Evolutionary conservation across 164 flowering plant species (phyloP).

Genomic region (Buxus sempervirens): DNA sequence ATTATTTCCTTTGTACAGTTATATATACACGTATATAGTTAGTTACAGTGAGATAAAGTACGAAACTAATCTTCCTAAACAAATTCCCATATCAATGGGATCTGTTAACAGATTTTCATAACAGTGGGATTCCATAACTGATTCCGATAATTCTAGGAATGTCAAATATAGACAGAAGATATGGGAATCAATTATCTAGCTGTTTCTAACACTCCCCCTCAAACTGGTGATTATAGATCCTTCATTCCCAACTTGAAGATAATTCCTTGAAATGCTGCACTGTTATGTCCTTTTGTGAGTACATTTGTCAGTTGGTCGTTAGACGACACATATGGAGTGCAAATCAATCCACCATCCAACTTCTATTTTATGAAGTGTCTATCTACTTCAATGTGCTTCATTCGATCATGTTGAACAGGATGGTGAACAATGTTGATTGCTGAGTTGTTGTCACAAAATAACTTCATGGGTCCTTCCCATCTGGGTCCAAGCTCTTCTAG

Average conservation of each 20-base stretch:
- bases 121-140: no score
- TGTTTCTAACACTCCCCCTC: neutral
- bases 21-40: no score
- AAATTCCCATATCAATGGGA: no score
- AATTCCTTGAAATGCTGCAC: neutral
- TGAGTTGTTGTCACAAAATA: neutral
- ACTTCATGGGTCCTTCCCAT: neutral
- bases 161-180: no score
- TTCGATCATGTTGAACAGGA: neutral
- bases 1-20: neutral
- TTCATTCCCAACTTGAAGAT: neutral
- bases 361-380: neutral
- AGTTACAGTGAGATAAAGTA: no score
- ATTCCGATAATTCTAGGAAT: no score
- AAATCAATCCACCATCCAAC: constrained; percentile 9
- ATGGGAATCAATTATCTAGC: no score
- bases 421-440: neutral
- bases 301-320: constrained; percentile 2
- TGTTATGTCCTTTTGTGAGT: constrained; percentile 3
- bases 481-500: neutral
- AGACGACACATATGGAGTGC: neutral
- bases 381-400: neutral
- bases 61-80: no score
- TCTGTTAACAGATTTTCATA: no score
- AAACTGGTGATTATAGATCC: neutral